Conservation (phyloP, 441 rosid genomes). For the Populus hybrid region DNA sequence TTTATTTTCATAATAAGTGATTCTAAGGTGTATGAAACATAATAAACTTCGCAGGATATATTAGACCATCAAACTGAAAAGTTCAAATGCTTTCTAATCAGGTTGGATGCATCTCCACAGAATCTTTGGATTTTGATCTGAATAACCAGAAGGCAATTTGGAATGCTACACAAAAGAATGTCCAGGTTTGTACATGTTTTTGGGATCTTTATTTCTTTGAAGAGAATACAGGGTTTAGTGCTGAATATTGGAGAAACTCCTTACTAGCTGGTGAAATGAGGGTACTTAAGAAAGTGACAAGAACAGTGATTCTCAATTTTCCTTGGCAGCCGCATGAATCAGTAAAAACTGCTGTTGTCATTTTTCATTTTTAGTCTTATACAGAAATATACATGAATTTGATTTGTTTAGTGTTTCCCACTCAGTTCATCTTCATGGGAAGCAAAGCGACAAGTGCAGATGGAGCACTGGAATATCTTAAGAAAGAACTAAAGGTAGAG, state of each 20-base stretch:
- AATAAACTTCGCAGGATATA: constrained; percentile 2
- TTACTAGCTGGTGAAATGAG: constrained; percentile 4
- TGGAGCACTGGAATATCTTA: constrained; percentile 34
- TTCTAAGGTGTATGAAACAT: not conserved
- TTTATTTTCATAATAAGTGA: not conserved
- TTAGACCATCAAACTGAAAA: not conserved
- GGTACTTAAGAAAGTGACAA: constrained; percentile 11
- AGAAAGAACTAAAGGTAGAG: constrained; percentile 46
- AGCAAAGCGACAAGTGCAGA: constrained; percentile 30
- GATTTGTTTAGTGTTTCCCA: constrained; percentile 5
- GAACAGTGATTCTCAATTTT: constrained; percentile 1
- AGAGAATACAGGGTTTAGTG: constrained; percentile 5
- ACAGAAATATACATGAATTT: constrained; percentile 9
- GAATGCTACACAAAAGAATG: constrained; percentile 29
- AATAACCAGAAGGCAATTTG: constrained; percentile 42
- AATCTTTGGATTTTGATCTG: constrained; percentile 43
- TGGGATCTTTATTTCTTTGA: not conserved
- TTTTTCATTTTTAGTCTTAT: constrained; percentile 4
- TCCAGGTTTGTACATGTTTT: constrained; percentile 48
- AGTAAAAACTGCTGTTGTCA: constrained; percentile 8
- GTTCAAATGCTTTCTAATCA: constrained; percentile 22
- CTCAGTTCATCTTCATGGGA: constrained; percentile 59
- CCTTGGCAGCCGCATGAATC: constrained; percentile 1
- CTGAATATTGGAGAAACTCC: not conserved
- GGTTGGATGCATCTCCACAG: constrained; percentile 63